Base-by-base conservation (phyloP, 345 rosid genomes). In the Ceriops zippeliana region DNA sequence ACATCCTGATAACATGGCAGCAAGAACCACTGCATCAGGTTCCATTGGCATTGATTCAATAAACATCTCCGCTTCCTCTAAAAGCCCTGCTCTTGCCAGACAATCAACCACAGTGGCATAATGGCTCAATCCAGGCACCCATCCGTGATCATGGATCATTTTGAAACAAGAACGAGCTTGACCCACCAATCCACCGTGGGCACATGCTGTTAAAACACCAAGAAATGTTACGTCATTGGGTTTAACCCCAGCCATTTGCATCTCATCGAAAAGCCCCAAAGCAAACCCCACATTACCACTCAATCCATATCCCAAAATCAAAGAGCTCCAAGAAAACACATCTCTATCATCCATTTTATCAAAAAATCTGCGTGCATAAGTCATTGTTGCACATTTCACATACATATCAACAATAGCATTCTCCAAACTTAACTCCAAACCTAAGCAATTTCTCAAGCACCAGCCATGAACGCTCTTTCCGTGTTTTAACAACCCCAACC, bases 381-480 rank as follows among this genome's bases (percentile, higher is more conserved):
- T 61, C 28, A 86, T 51, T 2, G 32, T 64, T 15, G 84, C 69
- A 67, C 87, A 86, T 64, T 88, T 88, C 0, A 86, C 79, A 34
- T 86, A 88, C 84, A 84, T 68, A 65, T 88, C 93, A 0, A 80
- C 70, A 3, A 82, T 66, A 2, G 89, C 89, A 71, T 88, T 88
- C 2, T 80, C 89, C 16, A 88, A 77, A 73, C 77, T 88, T 81
- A 86, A 74, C 1, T 80, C 90, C 32, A 85, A 63, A 19, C 34
- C 66, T 35, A 72, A 66, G 63, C 72, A 81, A 61, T 81, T 88
- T 21, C 86, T 77, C 56, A 84, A 54, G 75, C 86, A 82, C 87
- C 90, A 88, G 5, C 84, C 89, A 73, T 88, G 93, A 16, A 84
- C 85, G 67, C 79, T 83, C 74, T 80, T 86, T 49, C 93, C 93